Evolutionary conservation across 2,329 filamentous ascomycete species (phyloP), one percentile per base, ranked within the genome.

Genomic region (Penicillium sp.): DNA sequence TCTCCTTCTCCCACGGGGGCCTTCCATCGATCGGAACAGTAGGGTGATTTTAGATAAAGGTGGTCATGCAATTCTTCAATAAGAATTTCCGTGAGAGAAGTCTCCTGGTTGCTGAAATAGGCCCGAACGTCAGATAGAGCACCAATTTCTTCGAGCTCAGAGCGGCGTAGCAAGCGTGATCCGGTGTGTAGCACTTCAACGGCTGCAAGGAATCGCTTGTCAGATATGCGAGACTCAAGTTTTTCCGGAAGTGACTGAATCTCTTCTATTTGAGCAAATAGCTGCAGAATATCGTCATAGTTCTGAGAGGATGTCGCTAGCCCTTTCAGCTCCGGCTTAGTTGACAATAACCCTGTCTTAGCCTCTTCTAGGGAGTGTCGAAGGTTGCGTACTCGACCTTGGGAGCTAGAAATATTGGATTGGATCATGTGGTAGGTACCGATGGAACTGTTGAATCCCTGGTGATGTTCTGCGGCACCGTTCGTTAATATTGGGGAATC

Each of bases 381-480:
- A 58, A 99, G 79, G 11, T 82, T 80, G 54, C 93, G 86, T 50
- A 99, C 91, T 56, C 91, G 87, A 67, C 87, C 87, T 74, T 99
- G 94, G 14, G 92, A 96, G 47, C 85, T 81, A 66, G 93, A 90
- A 61, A 99, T 94, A 75, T 91, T 96, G 48, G 87, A 86, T 73
- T 99, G 94, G 58, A 99, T 99, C 75, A 96, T 97, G 79, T 99
- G 95, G 70, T 97, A 99, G 18, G 93, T 97, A 73, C 93, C 94
- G 60, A 99, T 97, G 47, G 93, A 97, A 74, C 91, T 96, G 77
- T 97, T 99, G 82, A 99, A 99, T 43, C 94, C 95, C 74, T 99
- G 94, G 70, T 99, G 93, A 70, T 99, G 93, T 77, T 99, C 93
- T 81, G 54, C 2, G 14, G 16, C 19, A 50, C 8, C 44, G 24